Evolutionary conservation across 2,329 filamentous ascomycete species (phyloP).

Genomic region (Penicillium frequentans): DNA sequence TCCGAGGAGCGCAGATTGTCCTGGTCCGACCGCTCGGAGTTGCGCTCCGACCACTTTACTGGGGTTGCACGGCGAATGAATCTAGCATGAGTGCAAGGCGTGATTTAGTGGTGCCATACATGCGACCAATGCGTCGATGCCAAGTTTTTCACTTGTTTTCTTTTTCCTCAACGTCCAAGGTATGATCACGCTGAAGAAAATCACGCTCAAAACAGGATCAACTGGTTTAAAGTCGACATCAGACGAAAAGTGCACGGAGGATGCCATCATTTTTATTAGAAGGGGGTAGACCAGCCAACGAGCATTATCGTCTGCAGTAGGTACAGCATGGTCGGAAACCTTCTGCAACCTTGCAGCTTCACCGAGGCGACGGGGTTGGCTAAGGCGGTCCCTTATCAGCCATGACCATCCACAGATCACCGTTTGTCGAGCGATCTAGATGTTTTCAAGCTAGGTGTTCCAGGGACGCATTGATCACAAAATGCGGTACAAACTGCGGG

Average conservation of each 20-base stretch:
- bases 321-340: conserved; percentile 16
- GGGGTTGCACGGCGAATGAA: conserved; percentile 5
- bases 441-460: neutral
- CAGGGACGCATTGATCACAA: neutral
- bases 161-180: neutral
- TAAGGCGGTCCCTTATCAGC: neutral
- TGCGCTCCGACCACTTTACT: conserved; percentile 9
- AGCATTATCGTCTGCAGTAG: conserved; percentile 18
- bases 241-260: conserved; percentile 16
- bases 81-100: conserved; percentile 2
- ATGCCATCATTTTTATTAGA: conserved; percentile 1
- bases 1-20: conserved; percentile 3
- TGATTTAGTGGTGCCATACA: conserved; percentile 11
- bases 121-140: neutral
- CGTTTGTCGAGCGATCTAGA: neutral
- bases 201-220: neutral
- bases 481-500: conserved; percentile 11
- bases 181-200: conserved; percentile 9
- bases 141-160: neutral
- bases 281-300: conserved; percentile 17
- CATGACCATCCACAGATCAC: neutral
- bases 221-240: conserved; percentile 1
- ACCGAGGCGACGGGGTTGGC: neutral
- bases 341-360: conserved; percentile 17
- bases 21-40: conserved; percentile 13